These are phyloP conservation scores for Trypanosomatidae sp. DNA, from an alignment of 208 protist genomes.

Conservation along the genomic window DNA sequence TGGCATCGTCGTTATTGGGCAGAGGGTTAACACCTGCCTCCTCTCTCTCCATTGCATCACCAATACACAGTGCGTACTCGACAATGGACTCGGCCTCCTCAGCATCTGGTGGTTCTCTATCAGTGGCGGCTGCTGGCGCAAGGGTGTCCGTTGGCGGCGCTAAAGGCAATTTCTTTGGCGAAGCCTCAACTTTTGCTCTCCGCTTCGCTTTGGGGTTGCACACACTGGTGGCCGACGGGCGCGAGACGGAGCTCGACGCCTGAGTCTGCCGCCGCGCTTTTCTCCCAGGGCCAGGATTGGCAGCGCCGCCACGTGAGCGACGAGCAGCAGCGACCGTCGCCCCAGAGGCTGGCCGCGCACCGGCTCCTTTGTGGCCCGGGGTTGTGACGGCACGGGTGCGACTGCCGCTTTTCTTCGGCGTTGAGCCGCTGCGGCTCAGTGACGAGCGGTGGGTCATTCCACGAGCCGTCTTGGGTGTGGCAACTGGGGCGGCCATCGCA, in stretches of 20 bases:
- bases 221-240: background rate
- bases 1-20: background rate
- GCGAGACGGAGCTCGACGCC: background rate
- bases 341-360: background rate
- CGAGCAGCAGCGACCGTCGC: background rate
- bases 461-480: background rate
- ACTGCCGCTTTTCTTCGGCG: background rate
- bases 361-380: background rate
- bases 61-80: slow-evolving; percentile 20
- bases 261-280: background rate
- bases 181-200: background rate
- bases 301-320: background rate
- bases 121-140: background rate
- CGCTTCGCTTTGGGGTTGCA: background rate
- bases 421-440: background rate
- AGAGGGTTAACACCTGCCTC: background rate
- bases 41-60: slow-evolving; percentile 2
- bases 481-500: background rate
- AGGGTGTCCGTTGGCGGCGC: background rate
- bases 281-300: background rate
- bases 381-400: background rate
- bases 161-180: background rate
- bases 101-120: background rate
- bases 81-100: slow-evolving; percentile 10
- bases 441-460: background rate